Evolutionary conservation across 1,139 yeast genomes (phyloP), one percentile per base, ranked within the genome.

Genomic region (Yamadazyma membranifaciens): DNA sequence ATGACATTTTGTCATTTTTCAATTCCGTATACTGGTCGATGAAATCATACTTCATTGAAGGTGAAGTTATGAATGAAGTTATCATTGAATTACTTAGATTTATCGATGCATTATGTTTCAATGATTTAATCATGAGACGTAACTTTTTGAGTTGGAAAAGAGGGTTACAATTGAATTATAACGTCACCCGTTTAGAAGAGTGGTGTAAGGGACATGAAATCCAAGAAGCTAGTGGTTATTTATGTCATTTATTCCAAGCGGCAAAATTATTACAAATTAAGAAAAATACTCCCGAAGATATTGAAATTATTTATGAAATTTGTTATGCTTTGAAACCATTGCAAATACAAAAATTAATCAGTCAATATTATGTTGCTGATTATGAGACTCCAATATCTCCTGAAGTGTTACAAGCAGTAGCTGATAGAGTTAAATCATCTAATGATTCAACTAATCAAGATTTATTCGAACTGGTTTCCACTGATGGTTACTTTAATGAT

Each of bases 131-230:
- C 42, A 87, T 92, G 96, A 83, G 96, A 69, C 81, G 97, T 62
- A 86, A 85, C 65, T 94, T 91, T 66, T 73, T 92, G 59, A 85
- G 96, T 11, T 94, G 98, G 98, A 92, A 92, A 72, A 83, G 98
- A 59, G 98, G 98, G 41, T 75, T 94, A 51, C 98, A 94, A 67
- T 81, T 94, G 66, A 92, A 91, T 62, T 94, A 94, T 69, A 94
- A 94, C 62, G 94, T 91, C 41, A 92, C 98, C 6, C 80, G 98
- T 57, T 76, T 94, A 54, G 98, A 91, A 63, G 99, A 94, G 68
- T 94, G 98, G 98, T 92, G 98, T 66, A 92, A 89, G 67, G 82
- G 92, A 4, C 97, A 92, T 62, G 95, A 87, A 45, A 80, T 94
- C 51, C 85, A 87, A 41, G 96, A 91, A 59, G 96, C 95, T 4